These are phyloP conservation scores for Closterium sp. DNA, from an alignment of 139 green algal species.

Conservation along the genomic window DNA sequence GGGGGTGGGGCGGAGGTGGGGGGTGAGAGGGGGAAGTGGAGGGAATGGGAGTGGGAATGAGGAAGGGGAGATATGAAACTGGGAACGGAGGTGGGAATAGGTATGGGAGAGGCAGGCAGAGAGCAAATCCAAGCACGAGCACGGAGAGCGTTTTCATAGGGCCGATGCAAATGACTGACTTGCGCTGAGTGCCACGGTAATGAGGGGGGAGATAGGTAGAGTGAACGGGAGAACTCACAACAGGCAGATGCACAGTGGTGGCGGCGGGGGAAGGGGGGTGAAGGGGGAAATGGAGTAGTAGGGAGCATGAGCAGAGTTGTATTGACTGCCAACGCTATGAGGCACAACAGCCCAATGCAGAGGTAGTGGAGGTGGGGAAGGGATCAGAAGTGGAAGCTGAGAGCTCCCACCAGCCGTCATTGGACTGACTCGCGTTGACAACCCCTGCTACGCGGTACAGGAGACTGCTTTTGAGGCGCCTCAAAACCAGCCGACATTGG, in stretches of 20 bases:
- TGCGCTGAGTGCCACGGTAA: too few relatives aligned
- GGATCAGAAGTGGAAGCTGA: too few relatives aligned
- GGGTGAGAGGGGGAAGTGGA: neutral
- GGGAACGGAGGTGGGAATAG: neutral
- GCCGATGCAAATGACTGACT: conserved; percentile 91
- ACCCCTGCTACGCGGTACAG: too few relatives aligned
- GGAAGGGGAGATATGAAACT: neutral
- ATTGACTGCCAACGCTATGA: conserved; percentile 72
- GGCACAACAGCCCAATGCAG: neutral
- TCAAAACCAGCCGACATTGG: too few relatives aligned
- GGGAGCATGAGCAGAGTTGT: conserved; percentile 90
- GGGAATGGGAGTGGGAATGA: neutral
- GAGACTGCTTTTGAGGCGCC: too few relatives aligned
- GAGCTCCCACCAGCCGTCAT: too few relatives aligned
- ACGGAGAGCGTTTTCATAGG: conserved; percentile 53
- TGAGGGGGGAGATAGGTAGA: too few relatives aligned
- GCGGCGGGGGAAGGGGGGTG: neutral
- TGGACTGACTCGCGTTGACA: too few relatives aligned
- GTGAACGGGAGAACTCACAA: too few relatives aligned
- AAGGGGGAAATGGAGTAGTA: conserved; percentile 81
- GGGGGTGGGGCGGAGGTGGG: neutral
- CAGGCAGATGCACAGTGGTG: too few relatives aligned
- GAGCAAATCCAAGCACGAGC: conserved; percentile 50
- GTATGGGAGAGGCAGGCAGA: too few relatives aligned
- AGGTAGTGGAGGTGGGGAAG: too few relatives aligned